Evolutionary conservation across 2,329 filamentous ascomycete species (phyloP).

Genomic region (Trichoderma aggressivum): DNA sequence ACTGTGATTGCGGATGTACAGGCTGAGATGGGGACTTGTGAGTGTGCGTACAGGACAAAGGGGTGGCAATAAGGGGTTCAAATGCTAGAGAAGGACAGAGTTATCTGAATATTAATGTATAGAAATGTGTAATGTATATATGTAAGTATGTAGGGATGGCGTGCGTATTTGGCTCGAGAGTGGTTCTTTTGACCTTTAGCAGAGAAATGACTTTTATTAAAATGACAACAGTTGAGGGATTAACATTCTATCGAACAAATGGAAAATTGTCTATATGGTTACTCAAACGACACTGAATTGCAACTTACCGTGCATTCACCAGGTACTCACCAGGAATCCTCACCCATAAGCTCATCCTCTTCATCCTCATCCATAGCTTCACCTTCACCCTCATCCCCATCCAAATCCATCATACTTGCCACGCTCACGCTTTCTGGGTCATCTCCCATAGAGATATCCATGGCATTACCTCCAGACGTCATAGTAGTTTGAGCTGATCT

Average conservation of each 20-base stretch:
- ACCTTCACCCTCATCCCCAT: background rate
- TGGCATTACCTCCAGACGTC: background rate
- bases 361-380: background rate
- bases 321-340: background rate
- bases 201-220: background rate
- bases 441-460: background rate
- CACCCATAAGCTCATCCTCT: background rate
- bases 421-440: background rate
- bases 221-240: background rate
- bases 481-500: background rate
- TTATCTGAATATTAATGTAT: background rate
- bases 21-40: conserved; percentile 35
- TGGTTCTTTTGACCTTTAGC: background rate
- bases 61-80: background rate
- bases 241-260: background rate
- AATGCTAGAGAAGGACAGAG: background rate
- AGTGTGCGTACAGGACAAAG: conserved; percentile 34
- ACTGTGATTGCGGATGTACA: conserved; percentile 37
- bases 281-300: background rate
- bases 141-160: background rate
- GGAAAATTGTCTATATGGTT: background rate
- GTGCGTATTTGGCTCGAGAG: background rate
- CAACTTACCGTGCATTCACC: background rate
- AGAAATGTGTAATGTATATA: background rate
- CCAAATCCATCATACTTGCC: background rate